Evolutionary conservation across 257 asterid genomes (phyloP).

Genomic region (Echium plantagineum): DNA sequence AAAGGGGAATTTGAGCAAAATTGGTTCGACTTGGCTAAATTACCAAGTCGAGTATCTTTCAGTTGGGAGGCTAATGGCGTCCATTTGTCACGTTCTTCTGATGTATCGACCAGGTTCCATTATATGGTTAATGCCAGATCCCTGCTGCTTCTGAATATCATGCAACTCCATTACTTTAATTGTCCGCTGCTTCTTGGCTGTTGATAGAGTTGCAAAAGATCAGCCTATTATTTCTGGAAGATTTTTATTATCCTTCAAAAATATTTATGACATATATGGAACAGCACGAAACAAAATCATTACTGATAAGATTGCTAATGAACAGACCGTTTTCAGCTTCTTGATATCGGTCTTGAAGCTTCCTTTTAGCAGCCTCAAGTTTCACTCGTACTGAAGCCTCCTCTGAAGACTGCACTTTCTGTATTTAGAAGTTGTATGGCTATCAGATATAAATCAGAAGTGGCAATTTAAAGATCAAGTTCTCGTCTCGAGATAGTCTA

Average conservation of each 20-base stretch:
- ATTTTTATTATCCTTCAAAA: too few relatives aligned
- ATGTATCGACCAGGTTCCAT: conserved; percentile 41
- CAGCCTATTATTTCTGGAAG: neutral
- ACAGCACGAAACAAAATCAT: neutral
- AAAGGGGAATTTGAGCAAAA: conserved; percentile 1
- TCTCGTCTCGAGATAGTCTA: neutral
- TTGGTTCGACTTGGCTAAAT: conserved; percentile 14
- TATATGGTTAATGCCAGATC: conserved; percentile 36
- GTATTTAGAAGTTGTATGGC: neutral
- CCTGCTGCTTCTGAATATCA: conserved; percentile 71
- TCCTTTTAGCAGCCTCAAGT: conserved; percentile 78
- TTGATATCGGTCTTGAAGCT: conserved; percentile 86
- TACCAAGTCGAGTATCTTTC: conserved; percentile 6
- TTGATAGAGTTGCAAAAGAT: conserved; percentile 6
- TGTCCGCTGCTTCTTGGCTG: conserved; percentile 79
- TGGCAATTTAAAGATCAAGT: neutral
- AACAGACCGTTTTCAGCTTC: conserved; percentile 81
- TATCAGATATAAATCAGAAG: neutral
- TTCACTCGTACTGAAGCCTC: conserved; percentile 39
- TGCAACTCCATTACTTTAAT: conserved; percentile 70
- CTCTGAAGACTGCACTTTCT: conserved; percentile 31
- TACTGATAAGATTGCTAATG: neutral
- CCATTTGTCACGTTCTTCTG: conserved; percentile 49
- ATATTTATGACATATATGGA: neutral
- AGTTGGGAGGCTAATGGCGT: conserved; percentile 30